Evolutionary conservation across 2,329 filamentous ascomycete genomes (phyloP), one percentile per base, ranked within the genome.

Genomic region (Alternaria alternata): DNA sequence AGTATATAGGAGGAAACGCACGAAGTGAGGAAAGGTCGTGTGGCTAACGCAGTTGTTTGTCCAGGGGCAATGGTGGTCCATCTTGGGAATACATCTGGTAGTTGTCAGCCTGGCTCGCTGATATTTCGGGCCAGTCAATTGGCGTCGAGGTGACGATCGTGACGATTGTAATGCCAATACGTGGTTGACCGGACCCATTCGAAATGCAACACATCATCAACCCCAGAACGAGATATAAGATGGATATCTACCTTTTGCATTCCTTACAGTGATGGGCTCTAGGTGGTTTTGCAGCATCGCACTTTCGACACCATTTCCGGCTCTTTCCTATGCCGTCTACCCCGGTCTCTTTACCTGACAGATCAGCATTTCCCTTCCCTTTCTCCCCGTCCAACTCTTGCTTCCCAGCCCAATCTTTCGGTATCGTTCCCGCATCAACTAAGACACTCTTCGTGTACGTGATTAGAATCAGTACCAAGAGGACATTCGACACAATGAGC

Each of bases 31-130:
- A 70, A 93, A 91, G 1, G 91, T 94, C 61, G 88, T 89, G 77
- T 93, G 86, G 12, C 91, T 93, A 54, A 95, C 91, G 81, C 92
- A 96, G 79, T 94, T 94, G 62, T 81, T 82, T 4, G 91, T 94
- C 92, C 92, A 95, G 3, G 92, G 91, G 74, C 92, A 95, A 80
- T 96, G 91, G 79, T 93, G 91, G 80, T 94, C 91, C 91, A 94
- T 94, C 79, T 88, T 90, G 38, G 90, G 89, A 49, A 93, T 86
- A 77, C 91, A 93, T 69, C 85, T 87, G 7, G 14, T 2, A 4
- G 32, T 5, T 41, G 20, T 59, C 51, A 58, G 56, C 41, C 42
- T 54, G 8, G 8, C 20, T 41, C 18, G 6, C 22, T 41, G 9
- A 5, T 12, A 22, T 20, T 22, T 41, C 6, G 18, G 18, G 4